phyloP scores from a whole-genome alignment of 306 rosid genomes.

The Fragaria iinumae region DNA sequence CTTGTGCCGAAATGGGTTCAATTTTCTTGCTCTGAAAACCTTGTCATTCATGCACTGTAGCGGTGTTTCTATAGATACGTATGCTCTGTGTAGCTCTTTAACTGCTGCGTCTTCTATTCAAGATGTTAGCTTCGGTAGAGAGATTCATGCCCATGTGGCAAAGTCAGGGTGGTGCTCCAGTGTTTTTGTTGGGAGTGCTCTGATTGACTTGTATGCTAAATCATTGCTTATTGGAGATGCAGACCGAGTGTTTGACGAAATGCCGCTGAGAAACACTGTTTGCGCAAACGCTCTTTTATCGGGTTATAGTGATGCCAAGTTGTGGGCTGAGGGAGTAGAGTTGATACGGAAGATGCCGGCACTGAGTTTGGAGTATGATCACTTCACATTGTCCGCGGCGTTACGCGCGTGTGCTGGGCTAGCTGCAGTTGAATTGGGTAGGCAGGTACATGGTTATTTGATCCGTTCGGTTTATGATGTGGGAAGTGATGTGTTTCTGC shows the following conservation, averaged over 20 bases:
- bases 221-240: conserved; percentile 45
- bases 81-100: conserved; percentile 60
- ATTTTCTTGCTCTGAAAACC: conserved; percentile 42
- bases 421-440: conserved; percentile 57
- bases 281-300: conserved; percentile 71
- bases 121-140: conserved; percentile 41
- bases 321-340: conserved; percentile 56
- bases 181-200: conserved; percentile 76
- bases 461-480: conserved; percentile 38
- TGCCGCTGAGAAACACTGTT: conserved; percentile 57
- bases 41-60: conserved; percentile 65
- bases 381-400: conserved; percentile 61
- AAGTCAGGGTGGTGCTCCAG: conserved; percentile 70
- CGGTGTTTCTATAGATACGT: conserved; percentile 53
- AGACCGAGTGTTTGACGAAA: conserved; percentile 65
- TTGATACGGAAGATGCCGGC: conserved; percentile 52
- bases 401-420: conserved; percentile 66
- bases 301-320: conserved; percentile 57
- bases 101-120: conserved; percentile 48
- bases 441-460: conserved; percentile 57
- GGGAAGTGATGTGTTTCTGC: conserved; percentile 56
- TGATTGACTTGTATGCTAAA: conserved; percentile 53
- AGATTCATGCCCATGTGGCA: conserved; percentile 47
- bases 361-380: conserved; percentile 57
- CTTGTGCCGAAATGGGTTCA: conserved; percentile 44